These are phyloP conservation scores for Strobilomyces echinocephalus DNA, from an alignment of 768 basidiomycete species.

Conservation along the genomic window DNA sequence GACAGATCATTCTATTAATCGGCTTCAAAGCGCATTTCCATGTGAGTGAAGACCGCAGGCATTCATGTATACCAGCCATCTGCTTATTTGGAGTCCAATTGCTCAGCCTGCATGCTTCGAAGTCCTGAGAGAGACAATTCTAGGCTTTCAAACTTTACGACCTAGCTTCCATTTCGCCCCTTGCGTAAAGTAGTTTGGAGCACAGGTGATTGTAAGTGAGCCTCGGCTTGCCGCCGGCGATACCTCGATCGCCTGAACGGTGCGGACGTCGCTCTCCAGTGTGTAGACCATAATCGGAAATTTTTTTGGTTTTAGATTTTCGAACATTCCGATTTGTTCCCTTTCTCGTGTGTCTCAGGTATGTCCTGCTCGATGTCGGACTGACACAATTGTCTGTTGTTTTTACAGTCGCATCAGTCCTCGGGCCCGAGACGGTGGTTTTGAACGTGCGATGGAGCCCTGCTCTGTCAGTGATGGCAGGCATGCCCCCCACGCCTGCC, in stretches of 20 bases:
- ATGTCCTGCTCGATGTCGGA: conserved; percentile 1
- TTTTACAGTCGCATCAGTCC: background rate
- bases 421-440: conserved; percentile 9
- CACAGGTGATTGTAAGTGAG: background rate
- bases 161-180: background rate
- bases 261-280: background rate
- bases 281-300: conserved; percentile 6
- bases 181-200: conserved; percentile 6
- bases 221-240: conserved; percentile 23
- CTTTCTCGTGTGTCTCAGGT: conserved; percentile 2
- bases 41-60: conserved; percentile 3
- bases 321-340: background rate
- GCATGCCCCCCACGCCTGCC: background rate
- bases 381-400: background rate
- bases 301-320: conserved; percentile 4
- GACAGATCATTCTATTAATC: conserved; percentile 1
- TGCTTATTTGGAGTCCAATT: conserved; percentile 9
- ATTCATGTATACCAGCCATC: background rate
- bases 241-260: background rate
- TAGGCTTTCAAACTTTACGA: background rate
- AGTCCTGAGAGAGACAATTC: background rate
- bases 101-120: background rate
- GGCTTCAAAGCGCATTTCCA: conserved; percentile 9
- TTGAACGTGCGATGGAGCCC: background rate
- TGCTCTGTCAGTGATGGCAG: background rate